Conservation (phyloP, 495 filamentous ascomycete genomes). For the Neurospora africana region DNA sequence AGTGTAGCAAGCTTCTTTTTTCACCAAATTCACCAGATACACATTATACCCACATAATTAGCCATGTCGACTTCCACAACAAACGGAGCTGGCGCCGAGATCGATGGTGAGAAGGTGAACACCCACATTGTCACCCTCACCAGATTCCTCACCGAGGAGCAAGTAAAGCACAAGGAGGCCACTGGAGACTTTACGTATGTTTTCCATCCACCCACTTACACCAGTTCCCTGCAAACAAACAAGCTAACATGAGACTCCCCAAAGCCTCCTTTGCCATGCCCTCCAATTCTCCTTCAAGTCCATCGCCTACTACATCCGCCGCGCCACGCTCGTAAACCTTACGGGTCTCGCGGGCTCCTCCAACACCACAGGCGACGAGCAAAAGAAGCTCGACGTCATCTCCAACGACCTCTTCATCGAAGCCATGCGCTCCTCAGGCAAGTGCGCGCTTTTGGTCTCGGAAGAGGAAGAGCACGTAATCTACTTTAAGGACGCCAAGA, state of each 20-base stretch:
- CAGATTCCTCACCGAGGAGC: slow-evolving; percentile 90
- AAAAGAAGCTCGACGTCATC: slow-evolving; percentile 99
- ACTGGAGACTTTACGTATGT: slow-evolving; percentile 96
- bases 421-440: slow-evolving; percentile 83
- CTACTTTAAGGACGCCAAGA: slow-evolving; percentile 64
- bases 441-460: slow-evolving; percentile 82
- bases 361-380: slow-evolving; percentile 93
- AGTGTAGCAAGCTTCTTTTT: neutral
- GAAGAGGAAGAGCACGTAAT: slow-evolving; percentile 94
- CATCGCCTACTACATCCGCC: slow-evolving; percentile 98
- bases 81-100: slow-evolving; percentile 21
- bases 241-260: neutral
- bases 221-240: neutral
- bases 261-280: slow-evolving; percentile 86
- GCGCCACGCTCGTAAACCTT: slow-evolving; percentile 93
- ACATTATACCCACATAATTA: slow-evolving; percentile 6
- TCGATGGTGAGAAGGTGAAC: slow-evolving; percentile 67
- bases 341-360: slow-evolving; percentile 89
- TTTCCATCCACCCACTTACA: neutral
- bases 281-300: slow-evolving; percentile 99
- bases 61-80: slow-evolving; percentile 8
- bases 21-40: neutral
- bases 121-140: slow-evolving; percentile 93
- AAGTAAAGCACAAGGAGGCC: slow-evolving; percentile 83
- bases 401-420: slow-evolving; percentile 95